Conservation (phyloP, 768 basidiomycete genomes). For the Podaxis sp. region DNA sequence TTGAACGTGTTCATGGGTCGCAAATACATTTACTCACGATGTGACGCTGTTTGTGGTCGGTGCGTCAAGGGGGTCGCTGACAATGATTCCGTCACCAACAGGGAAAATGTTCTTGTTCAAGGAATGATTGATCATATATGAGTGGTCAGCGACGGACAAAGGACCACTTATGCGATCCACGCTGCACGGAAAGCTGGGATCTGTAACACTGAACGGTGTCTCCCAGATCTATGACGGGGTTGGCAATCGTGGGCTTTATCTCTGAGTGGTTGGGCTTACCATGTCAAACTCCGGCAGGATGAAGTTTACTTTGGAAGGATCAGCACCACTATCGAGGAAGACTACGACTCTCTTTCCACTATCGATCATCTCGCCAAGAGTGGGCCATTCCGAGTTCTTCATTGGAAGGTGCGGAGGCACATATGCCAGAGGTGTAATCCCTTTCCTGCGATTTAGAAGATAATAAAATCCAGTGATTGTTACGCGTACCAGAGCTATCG, state of each 20-base stretch:
- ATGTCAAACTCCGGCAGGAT: slow-evolving; percentile 59
- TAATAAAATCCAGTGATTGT: background rate
- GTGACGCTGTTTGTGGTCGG: slow-evolving; percentile 36
- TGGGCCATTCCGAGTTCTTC: slow-evolving; percentile 56
- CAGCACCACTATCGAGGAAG: slow-evolving; percentile 56
- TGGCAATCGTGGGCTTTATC: background rate
- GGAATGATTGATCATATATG: slow-evolving; percentile 61
- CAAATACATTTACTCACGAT: slow-evolving; percentile 31
- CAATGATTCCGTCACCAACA: slow-evolving; percentile 35
- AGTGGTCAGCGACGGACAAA: slow-evolving; percentile 47
- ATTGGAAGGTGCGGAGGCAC: slow-evolving; percentile 49
- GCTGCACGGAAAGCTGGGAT: slow-evolving; percentile 51
- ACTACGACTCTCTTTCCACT: slow-evolving; percentile 58
- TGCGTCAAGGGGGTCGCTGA: slow-evolving; percentile 38
- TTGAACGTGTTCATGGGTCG: background rate
- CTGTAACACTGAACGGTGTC: slow-evolving; percentile 51
- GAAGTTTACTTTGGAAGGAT: slow-evolving; percentile 41
- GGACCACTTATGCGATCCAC: slow-evolving; percentile 53
- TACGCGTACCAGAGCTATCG: slow-evolving; percentile 41
- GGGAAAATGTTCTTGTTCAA: slow-evolving; percentile 46
- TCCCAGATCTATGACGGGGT: slow-evolving; percentile 50
- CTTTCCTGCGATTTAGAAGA: slow-evolving; percentile 21
- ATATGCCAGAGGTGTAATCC: slow-evolving; percentile 46
- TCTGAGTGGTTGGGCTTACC: slow-evolving; percentile 29
- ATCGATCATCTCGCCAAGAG: slow-evolving; percentile 61